Evolutionary conservation across 306 rosid species (phyloP), one percentile per base, ranked within the genome.

Genomic region (Trifolium repens): DNA sequence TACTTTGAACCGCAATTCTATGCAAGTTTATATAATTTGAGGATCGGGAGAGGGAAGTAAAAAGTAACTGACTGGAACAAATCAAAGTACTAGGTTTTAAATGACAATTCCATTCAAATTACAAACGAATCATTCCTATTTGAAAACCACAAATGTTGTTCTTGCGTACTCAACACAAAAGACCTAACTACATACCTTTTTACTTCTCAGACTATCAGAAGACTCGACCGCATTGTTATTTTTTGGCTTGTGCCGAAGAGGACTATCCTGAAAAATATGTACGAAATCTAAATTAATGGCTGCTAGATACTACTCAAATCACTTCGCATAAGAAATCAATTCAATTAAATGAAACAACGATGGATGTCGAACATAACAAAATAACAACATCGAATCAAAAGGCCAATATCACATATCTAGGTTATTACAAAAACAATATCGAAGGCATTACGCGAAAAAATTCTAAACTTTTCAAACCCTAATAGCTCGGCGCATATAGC

Each of bases 201-300:
- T 71, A 57, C 37, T 84, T 76, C 19, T 78, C 30, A 82, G 88
- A 73, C 78, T 82, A 32, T 82, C 88, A 17, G 79, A 63, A 62
- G 67, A 50, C 82, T 88, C 91, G 17, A 75, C 59, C 5, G 67
- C 75, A 62, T 71, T 71, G 26, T 69, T 67, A 75, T 72, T 77
- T 81, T 73, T 80, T 46, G 76, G 82, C 50, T 81, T 81, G 39
- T 49, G 75, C 83, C 68, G 77, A 69, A 69, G 72, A 84, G 81
- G 83, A 62, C 32, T 34, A 67, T 77, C 87, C 93, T 88, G 87
- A 79, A 78, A 81, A 80, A 55, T 30, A 80, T 27, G 66, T 44
- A 67, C 69, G 77, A 81, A 75, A 15, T 16, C 44, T 40, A 74
- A 50, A 16, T 3, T 43, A 46, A 9, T 26, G 58, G 42, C 30